Evolutionary conservation across 1,284 basidiomycete species (phyloP), one percentile per base, ranked within the genome.

Genomic region (Ganoderma resinaceum): DNA sequence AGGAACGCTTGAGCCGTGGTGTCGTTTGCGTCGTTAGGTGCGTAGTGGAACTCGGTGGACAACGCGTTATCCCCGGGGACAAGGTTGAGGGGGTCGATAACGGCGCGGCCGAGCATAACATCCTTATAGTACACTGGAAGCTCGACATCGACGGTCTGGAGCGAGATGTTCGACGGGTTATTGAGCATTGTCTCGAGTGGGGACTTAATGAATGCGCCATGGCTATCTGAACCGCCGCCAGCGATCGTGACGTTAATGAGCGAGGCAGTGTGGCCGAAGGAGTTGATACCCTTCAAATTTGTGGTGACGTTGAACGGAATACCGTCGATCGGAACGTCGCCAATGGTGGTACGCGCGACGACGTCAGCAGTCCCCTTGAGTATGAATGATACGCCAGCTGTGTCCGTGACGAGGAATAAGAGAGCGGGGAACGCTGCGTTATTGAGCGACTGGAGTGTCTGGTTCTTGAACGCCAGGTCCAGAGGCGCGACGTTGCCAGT

Each of bases 81-180:
- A 46, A 94, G 82, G 72, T 89, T 76, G 68, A 91, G 88, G 12
- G 81, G 75, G 87, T 91, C 75, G 58, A 91, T 88, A n/a, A 80
- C 85, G 0, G 89, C 87, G 33, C 84, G 83, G 23, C 90, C 89
- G 55, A 92, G 81, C 76, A 79, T 80, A 33, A 85, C 83, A 37
- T 84, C 85, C 57, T 89, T 79, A 77, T 86, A 92, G 63, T 85
- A 78, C 9, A 91, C 90, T 0, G 90, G 87, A 57, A 94, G 82
- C 12, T 86, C 81, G 26, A 91, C 82, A 66, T 86, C 83, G 66
- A 84, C 82, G 11, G 91, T 93, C 67, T 84, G 78, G 42, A 94
- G 81, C 2, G 90, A 89, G 49, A 94, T 79, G 74, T 92, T 90
- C 8, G 91, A 91, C 9, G 90, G 91, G 72, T 92, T 93, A 52